Conservation (phyloP, 2,329 filamentous ascomycete genomes). For the Fusarium sp. region DNA sequence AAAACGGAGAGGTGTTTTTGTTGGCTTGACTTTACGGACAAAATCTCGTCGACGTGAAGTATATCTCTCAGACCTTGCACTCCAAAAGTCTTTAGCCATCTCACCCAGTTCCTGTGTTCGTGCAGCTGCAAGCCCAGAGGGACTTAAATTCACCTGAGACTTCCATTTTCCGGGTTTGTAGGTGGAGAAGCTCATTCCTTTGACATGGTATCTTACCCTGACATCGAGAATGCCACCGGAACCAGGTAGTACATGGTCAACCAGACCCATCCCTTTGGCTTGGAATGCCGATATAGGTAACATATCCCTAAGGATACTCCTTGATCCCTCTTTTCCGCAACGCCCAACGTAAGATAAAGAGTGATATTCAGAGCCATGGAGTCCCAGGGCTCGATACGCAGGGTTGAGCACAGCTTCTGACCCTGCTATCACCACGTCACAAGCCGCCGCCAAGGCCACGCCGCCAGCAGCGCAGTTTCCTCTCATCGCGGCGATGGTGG, state of each 20-base stretch:
- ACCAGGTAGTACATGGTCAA: slow-evolving; percentile 18
- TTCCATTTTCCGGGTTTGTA: slow-evolving; percentile 14
- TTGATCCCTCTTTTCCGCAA: slow-evolving; percentile 4
- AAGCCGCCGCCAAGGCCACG: slow-evolving; percentile 33
- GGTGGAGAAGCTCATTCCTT: background rate
- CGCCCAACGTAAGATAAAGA: slow-evolving; percentile 27
- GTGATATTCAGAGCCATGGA: slow-evolving; percentile 37
- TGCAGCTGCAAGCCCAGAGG: background rate
- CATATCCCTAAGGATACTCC: slow-evolving; percentile 2
- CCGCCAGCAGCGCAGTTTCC: slow-evolving; percentile 37
- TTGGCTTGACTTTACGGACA: slow-evolving; percentile 18
- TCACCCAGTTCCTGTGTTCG: slow-evolving; percentile 15
- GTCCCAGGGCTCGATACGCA: slow-evolving; percentile 30
- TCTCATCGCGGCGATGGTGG: slow-evolving; percentile 25
- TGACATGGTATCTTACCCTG: background rate
- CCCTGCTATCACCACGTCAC: slow-evolving; percentile 29
- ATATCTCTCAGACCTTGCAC: slow-evolving; percentile 23
- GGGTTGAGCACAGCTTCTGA: slow-evolving; percentile 33
- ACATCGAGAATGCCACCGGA: slow-evolving; percentile 6
- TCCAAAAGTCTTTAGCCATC: slow-evolving; percentile 34
- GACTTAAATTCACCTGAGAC: background rate
- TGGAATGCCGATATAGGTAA: slow-evolving; percentile 14
- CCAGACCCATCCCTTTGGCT: slow-evolving; percentile 8
- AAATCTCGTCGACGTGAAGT: slow-evolving; percentile 8
- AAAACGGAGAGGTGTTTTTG: slow-evolving; percentile 11